Percentiles rank a stretch among this genome's conserved stretches.
These are phyloP conservation scores for Papiliotrema fonsecae DNA, from an alignment of 1,284 basidiomycete genomes.

Conservation along the genomic window DNA sequence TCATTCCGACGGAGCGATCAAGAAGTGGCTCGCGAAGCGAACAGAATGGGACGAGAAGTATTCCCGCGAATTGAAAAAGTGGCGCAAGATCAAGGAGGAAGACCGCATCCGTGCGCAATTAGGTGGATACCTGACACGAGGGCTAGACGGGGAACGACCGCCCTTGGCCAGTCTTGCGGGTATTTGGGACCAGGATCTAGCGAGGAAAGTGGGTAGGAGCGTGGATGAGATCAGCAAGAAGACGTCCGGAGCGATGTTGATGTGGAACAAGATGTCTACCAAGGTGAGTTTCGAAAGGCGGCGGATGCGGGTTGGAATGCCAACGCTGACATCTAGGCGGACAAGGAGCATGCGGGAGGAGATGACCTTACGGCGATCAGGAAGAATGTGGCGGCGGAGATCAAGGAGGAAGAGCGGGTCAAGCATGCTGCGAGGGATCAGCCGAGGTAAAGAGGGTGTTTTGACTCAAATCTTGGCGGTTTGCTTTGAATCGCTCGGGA, in stretches of 20 bases:
- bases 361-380: constrained; percentile 29
- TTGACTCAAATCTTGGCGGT: no score
- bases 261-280: constrained; percentile 41
- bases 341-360: constrained; percentile 31
- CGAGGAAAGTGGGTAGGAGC: constrained; percentile 34
- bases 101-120: constrained; percentile 32
- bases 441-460: no score
- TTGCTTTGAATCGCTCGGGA: no score
- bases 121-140: constrained; percentile 43
- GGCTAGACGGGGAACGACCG: constrained; percentile 35
- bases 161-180: constrained; percentile 40
- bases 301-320: neutral
- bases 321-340: constrained; percentile 20
- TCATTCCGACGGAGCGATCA: constrained; percentile 37
- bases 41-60: constrained; percentile 42
- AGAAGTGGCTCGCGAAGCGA: constrained; percentile 40
- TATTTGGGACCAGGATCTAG: constrained; percentile 29
- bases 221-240: constrained; percentile 40
- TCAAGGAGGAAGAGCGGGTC: constrained; percentile 3
- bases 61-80: constrained; percentile 28
- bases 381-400: constrained; percentile 12
- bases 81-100: constrained; percentile 21
- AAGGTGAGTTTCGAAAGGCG: constrained; percentile 33
- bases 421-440: no score
- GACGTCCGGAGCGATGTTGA: constrained; percentile 27